A percentile compares a stretch with the other conserved stretches of the same genome.
Conservation (phyloP, 768 basidiomycete genomes). For the Hypholoma sublateritium region DNA sequence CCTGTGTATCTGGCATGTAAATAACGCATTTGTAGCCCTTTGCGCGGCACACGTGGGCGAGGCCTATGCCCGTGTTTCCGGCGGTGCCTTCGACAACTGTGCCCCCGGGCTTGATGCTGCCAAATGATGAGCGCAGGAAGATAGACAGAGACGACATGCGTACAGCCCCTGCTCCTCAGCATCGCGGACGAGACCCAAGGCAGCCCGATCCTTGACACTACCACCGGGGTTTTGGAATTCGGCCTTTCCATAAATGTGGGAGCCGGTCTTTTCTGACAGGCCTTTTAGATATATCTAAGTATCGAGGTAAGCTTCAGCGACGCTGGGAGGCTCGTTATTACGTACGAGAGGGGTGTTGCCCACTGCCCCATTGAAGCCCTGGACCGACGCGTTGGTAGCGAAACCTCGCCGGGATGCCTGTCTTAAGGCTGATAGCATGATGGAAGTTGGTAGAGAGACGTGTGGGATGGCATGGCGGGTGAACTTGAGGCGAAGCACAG, state of each 20-base stretch:
- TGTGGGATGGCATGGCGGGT: slow-evolving; percentile 2
- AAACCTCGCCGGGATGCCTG: slow-evolving; percentile 31
- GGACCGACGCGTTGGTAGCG: slow-evolving; percentile 44
- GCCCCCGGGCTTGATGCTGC: slow-evolving; percentile 85
- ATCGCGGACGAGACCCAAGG: slow-evolving; percentile 81
- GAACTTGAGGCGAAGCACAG: neutral
- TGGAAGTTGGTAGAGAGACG: slow-evolving; percentile 18
- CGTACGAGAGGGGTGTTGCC: slow-evolving; percentile 92
- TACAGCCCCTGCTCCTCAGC: slow-evolving; percentile 85
- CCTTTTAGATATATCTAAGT: slow-evolving; percentile 77
- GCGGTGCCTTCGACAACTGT: slow-evolving; percentile 98
- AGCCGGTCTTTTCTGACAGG: slow-evolving; percentile 82
- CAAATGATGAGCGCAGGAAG: neutral
- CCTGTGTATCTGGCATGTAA: slow-evolving; percentile 97
- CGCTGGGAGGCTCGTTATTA: slow-evolving; percentile 1
- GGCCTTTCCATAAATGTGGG: slow-evolving; percentile 89
- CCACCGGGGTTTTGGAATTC: slow-evolving; percentile 99
- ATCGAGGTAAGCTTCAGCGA: neutral
- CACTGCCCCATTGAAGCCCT: slow-evolving; percentile 85
- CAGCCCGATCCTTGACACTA: slow-evolving; percentile 96
- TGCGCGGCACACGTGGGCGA: slow-evolving; percentile 92
- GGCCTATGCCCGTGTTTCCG: slow-evolving; percentile 96
- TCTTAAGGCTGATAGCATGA: slow-evolving; percentile 35
- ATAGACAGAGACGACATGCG: slow-evolving; percentile 26
- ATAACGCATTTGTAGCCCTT: slow-evolving; percentile 97